These are phyloP conservation scores for Pseudogymnoascus sp. DNA, from an alignment of 2,329 filamentous ascomycete species.

Conservation along the genomic window DNA sequence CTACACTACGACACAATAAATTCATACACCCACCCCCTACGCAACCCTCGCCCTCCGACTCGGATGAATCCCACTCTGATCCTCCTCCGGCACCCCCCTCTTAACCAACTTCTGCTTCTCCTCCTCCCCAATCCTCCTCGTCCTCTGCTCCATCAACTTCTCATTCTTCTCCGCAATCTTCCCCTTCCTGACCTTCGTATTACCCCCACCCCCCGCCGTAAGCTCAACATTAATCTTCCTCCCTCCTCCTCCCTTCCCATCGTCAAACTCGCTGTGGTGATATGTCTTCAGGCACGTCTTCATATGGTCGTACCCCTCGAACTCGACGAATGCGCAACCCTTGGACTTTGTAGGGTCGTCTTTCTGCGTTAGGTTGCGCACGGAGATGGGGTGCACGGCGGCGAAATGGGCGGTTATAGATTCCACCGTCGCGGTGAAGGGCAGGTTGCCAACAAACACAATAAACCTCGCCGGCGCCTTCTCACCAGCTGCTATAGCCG, in stretches of 20 bases:
- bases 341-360: conserved; percentile 56
- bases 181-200: conserved; percentile 60
- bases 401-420: conserved; percentile 70
- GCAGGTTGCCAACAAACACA: conserved; percentile 80
- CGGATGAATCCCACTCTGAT: conserved; percentile 10
- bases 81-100: conserved; percentile 12
- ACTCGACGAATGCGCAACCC: conserved; percentile 84
- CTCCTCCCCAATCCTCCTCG: conserved; percentile 26
- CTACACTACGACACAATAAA: not conserved
- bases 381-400: conserved; percentile 59
- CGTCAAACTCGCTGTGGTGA: conserved; percentile 73
- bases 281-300: conserved; percentile 86
- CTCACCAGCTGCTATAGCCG: conserved; percentile 13
- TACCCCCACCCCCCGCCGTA: conserved; percentile 83
- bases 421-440: conserved; percentile 68
- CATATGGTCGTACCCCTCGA: conserved; percentile 79
- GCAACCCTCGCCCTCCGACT: conserved; percentile 10
- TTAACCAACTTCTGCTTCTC: conserved; percentile 25
- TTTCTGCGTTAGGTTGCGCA: conserved; percentile 68
- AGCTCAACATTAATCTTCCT: conserved; percentile 89
- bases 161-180: conserved; percentile 83
- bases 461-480: conserved; percentile 53
- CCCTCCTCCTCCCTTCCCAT: conserved; percentile 42
- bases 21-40: not conserved
- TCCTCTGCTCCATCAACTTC: conserved; percentile 67